Evolutionary conservation across 108 stramenopile genomes (phyloP).

Genomic region (Mayamaea pseudoterrestris): DNA sequence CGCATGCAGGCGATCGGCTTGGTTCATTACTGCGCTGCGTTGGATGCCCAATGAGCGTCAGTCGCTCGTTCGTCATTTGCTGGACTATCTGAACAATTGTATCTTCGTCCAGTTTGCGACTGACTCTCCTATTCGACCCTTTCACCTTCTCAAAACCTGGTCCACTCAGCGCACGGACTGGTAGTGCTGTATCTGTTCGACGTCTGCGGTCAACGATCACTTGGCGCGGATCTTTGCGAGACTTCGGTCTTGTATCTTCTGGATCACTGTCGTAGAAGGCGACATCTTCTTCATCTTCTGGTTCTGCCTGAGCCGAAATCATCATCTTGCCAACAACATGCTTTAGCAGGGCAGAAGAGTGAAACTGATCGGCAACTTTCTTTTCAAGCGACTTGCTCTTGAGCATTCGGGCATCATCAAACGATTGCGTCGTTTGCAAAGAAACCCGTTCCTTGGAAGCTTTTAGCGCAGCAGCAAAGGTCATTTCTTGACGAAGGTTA

Average conservation of each 20-base stretch:
- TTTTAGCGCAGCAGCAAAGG: constrained; percentile 15
- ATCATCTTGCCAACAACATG: constrained; percentile 4
- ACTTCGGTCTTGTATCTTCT: constrained; percentile 28
- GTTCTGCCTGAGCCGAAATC: background rate
- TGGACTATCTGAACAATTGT: constrained; percentile 1
- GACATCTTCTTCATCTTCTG: constrained; percentile 10
- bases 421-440: constrained; percentile 20
- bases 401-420: constrained; percentile 18
- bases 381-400: constrained; percentile 1
- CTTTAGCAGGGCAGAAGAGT: constrained; percentile 8
- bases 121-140: background rate
- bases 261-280: constrained; percentile 52
- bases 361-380: background rate
- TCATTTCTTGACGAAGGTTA: constrained; percentile 30
- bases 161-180: constrained; percentile 1
- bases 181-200: constrained; percentile 1
- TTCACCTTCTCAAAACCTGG: background rate
- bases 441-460: constrained; percentile 8
- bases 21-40: constrained; percentile 3
- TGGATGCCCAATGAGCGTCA: constrained; percentile 38
- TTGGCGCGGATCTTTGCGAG: background rate
- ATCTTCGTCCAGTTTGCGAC: constrained; percentile 5
- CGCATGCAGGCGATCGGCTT: constrained; percentile 17
- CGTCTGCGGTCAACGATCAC: constrained; percentile 3
- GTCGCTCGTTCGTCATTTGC: constrained; percentile 24